These are phyloP conservation scores for Xylaria sp. DNA, from an alignment of 2,329 filamentous ascomycete species.

Conservation along the genomic window DNA sequence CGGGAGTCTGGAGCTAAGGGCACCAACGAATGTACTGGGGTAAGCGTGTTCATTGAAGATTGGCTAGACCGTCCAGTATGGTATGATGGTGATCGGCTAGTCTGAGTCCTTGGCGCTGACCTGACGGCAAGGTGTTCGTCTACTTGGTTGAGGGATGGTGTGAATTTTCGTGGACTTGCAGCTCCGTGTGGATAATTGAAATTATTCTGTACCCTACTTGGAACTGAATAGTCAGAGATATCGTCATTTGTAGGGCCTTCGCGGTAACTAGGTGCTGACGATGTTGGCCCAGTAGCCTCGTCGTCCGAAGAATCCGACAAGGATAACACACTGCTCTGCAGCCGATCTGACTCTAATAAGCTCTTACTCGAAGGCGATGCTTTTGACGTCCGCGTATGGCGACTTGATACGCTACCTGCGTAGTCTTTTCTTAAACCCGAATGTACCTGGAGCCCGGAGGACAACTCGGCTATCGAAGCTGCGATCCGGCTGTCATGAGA, in stretches of 20 bases:
- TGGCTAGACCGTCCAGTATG: constrained; percentile 33
- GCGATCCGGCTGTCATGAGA: constrained; percentile 38
- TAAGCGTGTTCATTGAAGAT: constrained; percentile 37
- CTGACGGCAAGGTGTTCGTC: constrained; percentile 49
- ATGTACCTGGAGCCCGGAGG: constrained; percentile 36
- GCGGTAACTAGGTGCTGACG: constrained; percentile 43
- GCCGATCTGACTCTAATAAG: constrained; percentile 56
- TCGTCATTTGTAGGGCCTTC: constrained; percentile 36
- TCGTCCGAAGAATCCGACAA: constrained; percentile 60
- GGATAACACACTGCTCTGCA: constrained; percentile 61
- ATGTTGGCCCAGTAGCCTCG: constrained; percentile 42
- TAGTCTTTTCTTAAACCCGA: constrained; percentile 47
- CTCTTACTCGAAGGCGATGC: constrained; percentile 57
- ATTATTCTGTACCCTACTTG: constrained; percentile 8
- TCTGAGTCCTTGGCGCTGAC: constrained; percentile 42
- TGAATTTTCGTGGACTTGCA: constrained; percentile 13
- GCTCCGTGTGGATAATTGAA: constrained; percentile 9
- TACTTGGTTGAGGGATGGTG: constrained; percentile 47
- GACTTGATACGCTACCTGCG: constrained; percentile 59
- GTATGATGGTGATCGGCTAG: constrained; percentile 31
- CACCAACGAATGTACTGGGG: constrained; percentile 22
- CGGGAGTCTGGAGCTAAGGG: constrained; percentile 40
- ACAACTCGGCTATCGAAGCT: constrained; percentile 37
- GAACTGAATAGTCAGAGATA: constrained; percentile 3
- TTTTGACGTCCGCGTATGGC: constrained; percentile 60